Evolutionary conservation across 129 eudicot species (phyloP).

Genomic region (Artemisia argyi): DNA sequence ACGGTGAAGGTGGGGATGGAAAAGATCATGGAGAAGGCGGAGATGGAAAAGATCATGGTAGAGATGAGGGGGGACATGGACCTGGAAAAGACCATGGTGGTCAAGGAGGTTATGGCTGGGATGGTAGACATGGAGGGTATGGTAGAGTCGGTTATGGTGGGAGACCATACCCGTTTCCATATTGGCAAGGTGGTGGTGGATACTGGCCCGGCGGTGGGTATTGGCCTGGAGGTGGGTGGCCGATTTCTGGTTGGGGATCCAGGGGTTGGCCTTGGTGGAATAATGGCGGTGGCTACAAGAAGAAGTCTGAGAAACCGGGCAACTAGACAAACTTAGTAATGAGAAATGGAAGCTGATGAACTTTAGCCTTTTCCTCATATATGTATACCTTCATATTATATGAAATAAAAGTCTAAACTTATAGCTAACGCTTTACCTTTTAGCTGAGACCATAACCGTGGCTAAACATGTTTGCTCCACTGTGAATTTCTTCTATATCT

Average conservation of each 20-base stretch:
- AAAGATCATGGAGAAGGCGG: no score
- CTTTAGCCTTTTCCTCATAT: not conserved
- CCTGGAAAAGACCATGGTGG: no score
- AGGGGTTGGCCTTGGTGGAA: not conserved
- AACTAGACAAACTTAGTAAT: not conserved
- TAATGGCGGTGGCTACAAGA: no score
- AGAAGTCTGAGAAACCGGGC: not conserved
- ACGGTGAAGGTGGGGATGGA: no score
- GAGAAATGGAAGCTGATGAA: not conserved
- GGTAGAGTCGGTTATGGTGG: not conserved
- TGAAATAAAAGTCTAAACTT: no score
- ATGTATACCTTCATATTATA: not conserved
- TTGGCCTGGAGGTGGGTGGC: not conserved
- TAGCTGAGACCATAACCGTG: no score
- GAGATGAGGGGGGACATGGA: no score
- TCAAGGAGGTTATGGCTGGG: constrained; percentile 6
- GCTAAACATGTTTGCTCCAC: no score
- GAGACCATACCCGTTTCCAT: not conserved
- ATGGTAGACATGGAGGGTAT: not conserved
- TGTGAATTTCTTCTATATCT: no score
- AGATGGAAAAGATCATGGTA: no score
- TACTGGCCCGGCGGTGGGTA: not conserved
- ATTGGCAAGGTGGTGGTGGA: not conserved
- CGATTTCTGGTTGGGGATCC: constrained; percentile 1
- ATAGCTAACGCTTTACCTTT: no score